These are phyloP conservation scores for Penicillium sp. DNA, from an alignment of 2,329 filamentous ascomycete species.

Conservation along the genomic window DNA sequence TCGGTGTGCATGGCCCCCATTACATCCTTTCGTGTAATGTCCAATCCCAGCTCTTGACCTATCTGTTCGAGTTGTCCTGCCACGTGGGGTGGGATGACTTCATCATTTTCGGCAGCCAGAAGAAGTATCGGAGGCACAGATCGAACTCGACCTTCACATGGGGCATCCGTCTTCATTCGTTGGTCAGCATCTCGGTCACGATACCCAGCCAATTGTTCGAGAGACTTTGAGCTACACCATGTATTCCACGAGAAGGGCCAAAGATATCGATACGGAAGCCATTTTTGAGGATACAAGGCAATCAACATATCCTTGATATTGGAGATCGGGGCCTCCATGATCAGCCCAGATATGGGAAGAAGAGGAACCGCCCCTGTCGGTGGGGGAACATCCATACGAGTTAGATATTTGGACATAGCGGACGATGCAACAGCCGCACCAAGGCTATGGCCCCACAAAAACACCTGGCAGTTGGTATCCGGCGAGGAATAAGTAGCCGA, in stretches of 20 bases:
- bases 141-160: neutral
- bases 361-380: neutral
- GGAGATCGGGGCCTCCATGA: constrained; percentile 76
- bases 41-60: constrained; percentile 36
- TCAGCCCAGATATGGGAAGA: constrained; percentile 47
- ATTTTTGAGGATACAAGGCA: constrained; percentile 73
- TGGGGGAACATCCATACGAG: neutral
- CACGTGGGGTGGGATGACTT: constrained; percentile 44
- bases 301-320: constrained; percentile 70
- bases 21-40: constrained; percentile 42
- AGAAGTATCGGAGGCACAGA: constrained; percentile 37
- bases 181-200: constrained; percentile 6
- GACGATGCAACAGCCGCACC: constrained; percentile 71
- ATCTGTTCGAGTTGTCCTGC: constrained; percentile 35
- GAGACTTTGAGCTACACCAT: constrained; percentile 50
- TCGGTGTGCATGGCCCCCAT: constrained; percentile 53
- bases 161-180: neutral
- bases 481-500: constrained; percentile 38
- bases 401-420: constrained; percentile 51
- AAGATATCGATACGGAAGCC: constrained; percentile 75
- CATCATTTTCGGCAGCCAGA: constrained; percentile 44
- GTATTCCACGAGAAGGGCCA: constrained; percentile 69
- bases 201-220: constrained; percentile 39
- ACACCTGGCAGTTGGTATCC: constrained; percentile 37
- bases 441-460: constrained; percentile 78